A percentile compares a stretch with the other conserved stretches of the same genome.
These are phyloP conservation scores for Eucalyptus pauciflora DNA, from an alignment of 345 rosid genomes.

Conservation along the genomic window DNA sequence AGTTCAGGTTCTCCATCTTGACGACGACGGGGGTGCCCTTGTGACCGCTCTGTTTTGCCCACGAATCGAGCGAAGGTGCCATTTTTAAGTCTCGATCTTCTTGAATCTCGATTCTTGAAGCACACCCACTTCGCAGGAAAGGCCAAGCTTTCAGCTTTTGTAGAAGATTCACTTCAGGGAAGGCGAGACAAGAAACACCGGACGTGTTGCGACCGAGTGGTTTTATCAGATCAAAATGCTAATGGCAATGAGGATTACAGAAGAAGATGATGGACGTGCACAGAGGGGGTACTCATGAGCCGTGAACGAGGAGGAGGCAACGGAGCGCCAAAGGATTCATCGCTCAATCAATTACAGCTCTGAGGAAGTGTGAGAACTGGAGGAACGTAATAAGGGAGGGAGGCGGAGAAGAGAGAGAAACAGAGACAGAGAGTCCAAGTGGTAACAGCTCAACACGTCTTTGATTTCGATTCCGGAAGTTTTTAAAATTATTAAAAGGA, in stretches of 20 bases:
- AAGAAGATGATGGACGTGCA: not conserved
- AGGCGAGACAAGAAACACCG: not conserved
- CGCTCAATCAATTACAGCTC: constrained; percentile 39
- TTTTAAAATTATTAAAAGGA: not conserved
- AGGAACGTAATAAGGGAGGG: not conserved
- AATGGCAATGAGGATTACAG: not conserved
- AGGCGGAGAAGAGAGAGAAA: not conserved
- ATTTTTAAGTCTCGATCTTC: constrained; percentile 3
- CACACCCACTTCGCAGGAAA: not conserved
- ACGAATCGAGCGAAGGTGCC: constrained; percentile 80
- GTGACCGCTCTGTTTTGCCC: constrained; percentile 48
- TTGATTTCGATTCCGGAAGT: constrained; percentile 5
- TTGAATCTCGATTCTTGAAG: not conserved
- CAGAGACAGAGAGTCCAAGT: not conserved
- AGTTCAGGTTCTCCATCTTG: constrained; percentile 94
- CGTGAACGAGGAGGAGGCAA: not conserved
- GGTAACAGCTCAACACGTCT: constrained; percentile 80
- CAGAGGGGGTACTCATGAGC: not conserved
- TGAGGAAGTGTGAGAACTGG: constrained; percentile 3
- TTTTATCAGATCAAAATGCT: not conserved
- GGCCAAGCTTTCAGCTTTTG: not conserved
- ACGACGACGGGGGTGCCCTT: constrained; percentile 93
- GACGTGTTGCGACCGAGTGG: not conserved
- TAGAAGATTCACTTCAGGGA: not conserved
- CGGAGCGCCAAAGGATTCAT: not conserved